These are phyloP conservation scores for Flaveria trinervia DNA, from an alignment of 129 eudicot species.

Conservation along the genomic window DNA sequence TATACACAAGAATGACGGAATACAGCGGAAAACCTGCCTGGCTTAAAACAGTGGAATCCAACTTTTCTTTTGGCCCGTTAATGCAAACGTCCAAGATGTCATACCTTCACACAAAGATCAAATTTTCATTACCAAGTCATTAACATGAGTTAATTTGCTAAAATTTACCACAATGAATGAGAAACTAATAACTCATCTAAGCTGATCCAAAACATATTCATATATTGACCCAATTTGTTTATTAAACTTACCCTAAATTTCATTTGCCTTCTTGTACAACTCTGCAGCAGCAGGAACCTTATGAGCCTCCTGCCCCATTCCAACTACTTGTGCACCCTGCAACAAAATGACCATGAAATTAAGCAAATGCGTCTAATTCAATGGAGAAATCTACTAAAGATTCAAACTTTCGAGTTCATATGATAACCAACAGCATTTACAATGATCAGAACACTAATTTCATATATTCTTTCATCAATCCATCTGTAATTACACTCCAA, in stretches of 20 bases:
- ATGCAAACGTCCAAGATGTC: slow-evolving; percentile 89
- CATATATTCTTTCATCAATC: too few species aligned
- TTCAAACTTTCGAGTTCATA: neutral
- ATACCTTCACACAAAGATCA: slow-evolving; percentile 53
- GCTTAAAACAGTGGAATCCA: slow-evolving; percentile 89
- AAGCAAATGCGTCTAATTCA: slow-evolving; percentile 1
- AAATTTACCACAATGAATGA: neutral
- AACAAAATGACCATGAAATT: slow-evolving; percentile 18
- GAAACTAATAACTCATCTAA: neutral
- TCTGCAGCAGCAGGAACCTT: slow-evolving; percentile 94
- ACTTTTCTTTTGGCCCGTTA: slow-evolving; percentile 93
- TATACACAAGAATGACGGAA: slow-evolving; percentile 15
- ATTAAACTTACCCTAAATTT: slow-evolving; percentile 65
- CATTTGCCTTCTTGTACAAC: slow-evolving; percentile 76
- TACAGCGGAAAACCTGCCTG: slow-evolving; percentile 53
- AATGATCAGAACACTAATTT: neutral
- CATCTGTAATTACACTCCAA: neutral
- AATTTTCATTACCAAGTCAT: neutral
- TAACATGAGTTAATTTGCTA: neutral
- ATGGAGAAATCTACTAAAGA: neutral
- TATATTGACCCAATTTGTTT: neutral
- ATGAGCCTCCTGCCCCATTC: slow-evolving; percentile 91
- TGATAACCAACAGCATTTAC: neutral
- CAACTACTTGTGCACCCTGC: slow-evolving; percentile 98
- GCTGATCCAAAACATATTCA: slow-evolving; percentile 16